Conservation (phyloP, 352 stramenopile species). For the Peronosclerospora sorghi region DNA sequence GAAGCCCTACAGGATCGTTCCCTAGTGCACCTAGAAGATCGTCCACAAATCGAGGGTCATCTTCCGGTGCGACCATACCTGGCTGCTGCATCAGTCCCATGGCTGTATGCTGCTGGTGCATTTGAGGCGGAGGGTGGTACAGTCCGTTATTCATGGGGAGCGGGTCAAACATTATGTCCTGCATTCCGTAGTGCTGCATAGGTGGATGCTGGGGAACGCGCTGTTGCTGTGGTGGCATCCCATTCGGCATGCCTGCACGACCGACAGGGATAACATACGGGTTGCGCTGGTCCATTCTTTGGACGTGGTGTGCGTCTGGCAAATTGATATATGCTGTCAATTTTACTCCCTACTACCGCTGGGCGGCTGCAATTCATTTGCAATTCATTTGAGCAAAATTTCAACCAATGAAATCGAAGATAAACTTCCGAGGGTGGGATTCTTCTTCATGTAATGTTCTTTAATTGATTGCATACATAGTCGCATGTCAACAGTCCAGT, state of each 20-base stretch:
- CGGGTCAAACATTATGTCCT: slow-evolving; percentile 70
- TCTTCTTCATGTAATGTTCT: too few species aligned
- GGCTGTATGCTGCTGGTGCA: slow-evolving; percentile 29
- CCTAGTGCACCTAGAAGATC: slow-evolving; percentile 54
- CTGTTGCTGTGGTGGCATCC: slow-evolving; percentile 31
- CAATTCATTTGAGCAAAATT: too few species aligned
- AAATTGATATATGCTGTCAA: too few species aligned
- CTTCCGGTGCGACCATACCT: slow-evolving; percentile 42
- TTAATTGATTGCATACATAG: too few species aligned
- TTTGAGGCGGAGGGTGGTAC: slow-evolving; percentile 29
- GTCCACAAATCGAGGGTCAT: slow-evolving; percentile 60
- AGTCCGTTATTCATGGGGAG: slow-evolving; percentile 52
- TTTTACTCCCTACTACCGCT: too few species aligned
- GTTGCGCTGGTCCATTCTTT: slow-evolving; percentile 45
- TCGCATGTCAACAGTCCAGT: too few species aligned
- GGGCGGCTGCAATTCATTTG: too few species aligned
- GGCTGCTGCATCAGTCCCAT: slow-evolving; percentile 40
- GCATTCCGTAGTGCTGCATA: slow-evolving; percentile 48
- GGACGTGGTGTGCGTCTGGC: not conserved
- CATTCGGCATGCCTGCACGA: slow-evolving; percentile 27
- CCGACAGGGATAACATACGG: slow-evolving; percentile 43
- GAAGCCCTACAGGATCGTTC: slow-evolving; percentile 39
- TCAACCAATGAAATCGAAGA: too few species aligned
- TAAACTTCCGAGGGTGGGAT: too few species aligned
- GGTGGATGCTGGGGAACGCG: slow-evolving; percentile 11